Base-by-base conservation (phyloP, 1,284 basidiomycete genomes). In the Trichosporon ovoides region DNA sequence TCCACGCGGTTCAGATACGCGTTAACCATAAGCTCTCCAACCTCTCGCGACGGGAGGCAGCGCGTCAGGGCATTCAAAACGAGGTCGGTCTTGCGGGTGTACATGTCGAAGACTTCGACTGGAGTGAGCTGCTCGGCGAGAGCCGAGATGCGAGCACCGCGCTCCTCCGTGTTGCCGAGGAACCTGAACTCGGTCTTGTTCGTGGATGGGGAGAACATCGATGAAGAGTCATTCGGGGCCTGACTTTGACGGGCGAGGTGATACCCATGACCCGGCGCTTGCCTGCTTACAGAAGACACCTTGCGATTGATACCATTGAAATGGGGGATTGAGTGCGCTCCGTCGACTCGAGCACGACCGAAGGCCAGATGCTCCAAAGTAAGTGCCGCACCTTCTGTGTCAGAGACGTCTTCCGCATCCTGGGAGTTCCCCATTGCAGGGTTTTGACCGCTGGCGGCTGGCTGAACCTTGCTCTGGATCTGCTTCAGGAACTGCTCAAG, bases 321-420 rank as follows among this genome's bases (percentile, higher is more conserved):
- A 52, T 70, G 67, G 16, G 74, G 69, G 20, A 76, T 57, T 2
- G 70, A 64, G 54, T 74, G 72, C 9, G 63, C 57, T 10, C 74
- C 74, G 31, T 69, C 74, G 12, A 67, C 64, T 9, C 73, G 60
- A 5, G 70, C 68, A n/a, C 75, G 68, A 3, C 76, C 76, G 59
- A 77, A 78, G 2, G 76, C 75, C 11, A 78, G 65, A 53, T 78
- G 75, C 53, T 78, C 77, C 7, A 78, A 66, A 0, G 75, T 78
- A 18, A 77, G 63, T 3, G 77, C 77, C 1, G 77, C 77, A 18
- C 74, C 77, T 58, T 79, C 77, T 0, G 77, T 78, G 58, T 77
- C 77, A 38, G 75, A 72, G 24, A 74, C 71, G 13, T 62, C 59
- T 20, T 71, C 67, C 9, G 58, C 58, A 38, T 57, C 62, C 22